These are phyloP conservation scores for Candida ponderosae DNA, from an alignment of 805 yeast species.

Conservation along the genomic window DNA sequence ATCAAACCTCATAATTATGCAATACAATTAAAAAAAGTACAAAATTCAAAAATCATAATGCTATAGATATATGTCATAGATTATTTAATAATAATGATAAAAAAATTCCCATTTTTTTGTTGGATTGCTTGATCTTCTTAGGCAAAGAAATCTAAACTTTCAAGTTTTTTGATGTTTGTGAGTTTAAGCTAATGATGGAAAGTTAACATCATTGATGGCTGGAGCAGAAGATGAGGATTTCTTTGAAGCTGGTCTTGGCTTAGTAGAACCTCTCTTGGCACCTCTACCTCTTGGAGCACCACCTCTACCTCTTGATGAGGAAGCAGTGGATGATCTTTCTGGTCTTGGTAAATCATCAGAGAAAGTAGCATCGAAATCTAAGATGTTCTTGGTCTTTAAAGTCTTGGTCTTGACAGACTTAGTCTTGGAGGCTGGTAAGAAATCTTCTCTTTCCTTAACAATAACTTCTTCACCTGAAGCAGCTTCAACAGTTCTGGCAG, in stretches of 20 bases:
- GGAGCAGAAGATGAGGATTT: slow-evolving; percentile 25
- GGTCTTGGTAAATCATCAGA: slow-evolving; percentile 45
- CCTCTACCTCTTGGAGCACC: slow-evolving; percentile 28
- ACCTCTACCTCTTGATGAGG: slow-evolving; percentile 24
- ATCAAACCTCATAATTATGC: no score
- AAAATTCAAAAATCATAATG: no score
- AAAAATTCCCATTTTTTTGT: no score
- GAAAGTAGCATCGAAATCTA: slow-evolving; percentile 70
- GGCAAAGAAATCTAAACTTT: no score
- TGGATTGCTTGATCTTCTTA: no score
- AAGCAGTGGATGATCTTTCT: slow-evolving; percentile 22
- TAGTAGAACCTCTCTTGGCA: slow-evolving; percentile 21
- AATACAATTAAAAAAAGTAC: no score
- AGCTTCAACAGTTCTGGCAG: slow-evolving; percentile 29
- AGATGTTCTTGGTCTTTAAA: slow-evolving; percentile 70
- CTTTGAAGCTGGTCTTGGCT: slow-evolving; percentile 22
- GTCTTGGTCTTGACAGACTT: slow-evolving; percentile 69
- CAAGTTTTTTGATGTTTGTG: no score
- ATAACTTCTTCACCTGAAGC: slow-evolving; percentile 46
- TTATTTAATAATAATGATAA: no score
- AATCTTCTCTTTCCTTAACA: slow-evolving; percentile 56
- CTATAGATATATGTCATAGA: no score
- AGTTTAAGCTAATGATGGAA: slow-evolving; percentile 59
- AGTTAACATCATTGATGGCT: slow-evolving; percentile 52
- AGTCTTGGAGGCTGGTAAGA: slow-evolving; percentile 49